These are phyloP conservation scores for Yarrowia osloensis DNA, from an alignment of 805 yeast species.

Conservation along the genomic window DNA sequence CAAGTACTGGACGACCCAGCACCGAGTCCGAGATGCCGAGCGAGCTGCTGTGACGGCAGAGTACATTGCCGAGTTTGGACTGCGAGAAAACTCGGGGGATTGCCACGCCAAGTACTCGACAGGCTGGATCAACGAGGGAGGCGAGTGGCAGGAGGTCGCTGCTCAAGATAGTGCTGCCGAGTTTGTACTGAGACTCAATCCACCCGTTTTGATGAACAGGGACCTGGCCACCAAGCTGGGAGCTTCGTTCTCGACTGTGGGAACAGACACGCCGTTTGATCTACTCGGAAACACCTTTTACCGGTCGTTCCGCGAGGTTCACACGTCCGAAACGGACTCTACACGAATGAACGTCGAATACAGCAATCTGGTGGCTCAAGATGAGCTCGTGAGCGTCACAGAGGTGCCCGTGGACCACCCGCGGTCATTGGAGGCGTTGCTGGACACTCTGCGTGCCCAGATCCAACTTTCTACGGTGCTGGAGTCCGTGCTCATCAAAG, in stretches of 20 bases:
- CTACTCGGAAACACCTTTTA: slow-evolving; percentile 6
- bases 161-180: slow-evolving; percentile 38
- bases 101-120: slow-evolving; percentile 33
- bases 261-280: slow-evolving; percentile 1
- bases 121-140: slow-evolving; percentile 34
- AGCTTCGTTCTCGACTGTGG: slow-evolving; percentile 24
- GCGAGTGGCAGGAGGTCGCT: slow-evolving; percentile 14
- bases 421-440: slow-evolving; percentile 36
- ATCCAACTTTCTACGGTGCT: slow-evolving; percentile 32
- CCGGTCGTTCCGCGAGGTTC: slow-evolving; percentile 18
- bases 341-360: slow-evolving; percentile 33
- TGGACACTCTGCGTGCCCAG: slow-evolving; percentile 36
- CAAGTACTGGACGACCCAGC: slow-evolving; percentile 38
- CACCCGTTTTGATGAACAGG: slow-evolving; percentile 41
- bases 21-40: slow-evolving; percentile 31
- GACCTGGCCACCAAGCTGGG: slow-evolving; percentile 32
- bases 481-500: slow-evolving; percentile 31
- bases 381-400: slow-evolving; percentile 35
- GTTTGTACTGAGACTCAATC: slow-evolving; percentile 41
- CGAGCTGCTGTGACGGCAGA: neutral
- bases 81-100: slow-evolving; percentile 18
- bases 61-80: slow-evolving; percentile 15
- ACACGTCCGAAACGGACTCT: slow-evolving; percentile 6
- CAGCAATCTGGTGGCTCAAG: slow-evolving; percentile 39
- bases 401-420: slow-evolving; percentile 41